A percentile compares a stretch with the other conserved stretches of the same genome.
Conservation (phyloP, 441 rosid genomes). For the Corymbia calophylla region DNA sequence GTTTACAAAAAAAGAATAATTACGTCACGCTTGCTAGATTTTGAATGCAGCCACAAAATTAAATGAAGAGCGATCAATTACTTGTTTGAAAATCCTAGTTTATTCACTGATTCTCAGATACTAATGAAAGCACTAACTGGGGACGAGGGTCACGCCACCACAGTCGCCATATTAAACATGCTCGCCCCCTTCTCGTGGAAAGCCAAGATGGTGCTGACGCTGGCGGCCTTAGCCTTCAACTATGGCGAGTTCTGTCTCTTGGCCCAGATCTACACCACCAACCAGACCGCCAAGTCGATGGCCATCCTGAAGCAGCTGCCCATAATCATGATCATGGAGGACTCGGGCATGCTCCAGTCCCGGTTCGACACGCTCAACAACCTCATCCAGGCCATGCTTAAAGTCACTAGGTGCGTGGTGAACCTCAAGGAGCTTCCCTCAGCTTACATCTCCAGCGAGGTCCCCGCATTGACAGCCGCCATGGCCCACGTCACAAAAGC, state of each 20-base stretch:
- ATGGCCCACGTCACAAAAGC: constrained; percentile 62
- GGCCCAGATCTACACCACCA: constrained; percentile 68
- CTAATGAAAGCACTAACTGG: background rate
- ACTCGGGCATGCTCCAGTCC: no score
- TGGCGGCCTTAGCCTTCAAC: background rate
- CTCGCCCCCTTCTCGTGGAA: background rate
- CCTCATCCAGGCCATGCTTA: constrained; percentile 55
- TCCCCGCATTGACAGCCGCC: constrained; percentile 27
- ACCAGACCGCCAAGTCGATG: constrained; percentile 75
- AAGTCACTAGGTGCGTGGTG: constrained; percentile 53
- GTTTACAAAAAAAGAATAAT: background rate
- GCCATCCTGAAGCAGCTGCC: no score
- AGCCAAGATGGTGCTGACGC: background rate
- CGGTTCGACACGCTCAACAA: constrained; percentile 30
- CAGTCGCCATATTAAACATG: background rate
- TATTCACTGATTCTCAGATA: background rate
- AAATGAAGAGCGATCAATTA: constrained; percentile 71
- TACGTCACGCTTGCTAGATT: background rate
- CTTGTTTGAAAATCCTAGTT: background rate
- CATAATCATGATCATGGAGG: no score
- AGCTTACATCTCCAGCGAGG: constrained; percentile 41
- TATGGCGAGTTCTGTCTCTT: constrained; percentile 91
- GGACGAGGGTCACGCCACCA: background rate
- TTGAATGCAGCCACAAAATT: background rate
- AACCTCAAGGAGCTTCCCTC: constrained; percentile 58